Evolutionary conservation across 2,329 filamentous ascomycete species (phyloP).

Genomic region (Calonectria hongkongensis): DNA sequence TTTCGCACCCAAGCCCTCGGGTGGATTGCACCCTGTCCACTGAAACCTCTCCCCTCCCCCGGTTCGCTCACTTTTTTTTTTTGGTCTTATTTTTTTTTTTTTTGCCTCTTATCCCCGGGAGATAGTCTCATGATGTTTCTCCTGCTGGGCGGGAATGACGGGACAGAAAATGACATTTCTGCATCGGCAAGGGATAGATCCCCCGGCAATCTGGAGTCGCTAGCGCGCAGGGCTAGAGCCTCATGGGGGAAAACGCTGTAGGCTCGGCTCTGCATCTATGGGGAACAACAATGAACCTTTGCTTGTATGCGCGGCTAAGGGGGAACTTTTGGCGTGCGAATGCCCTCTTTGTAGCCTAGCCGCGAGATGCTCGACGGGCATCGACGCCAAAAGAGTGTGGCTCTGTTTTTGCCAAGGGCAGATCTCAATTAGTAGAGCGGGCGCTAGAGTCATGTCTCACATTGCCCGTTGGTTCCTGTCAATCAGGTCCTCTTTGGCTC

Average conservation of each 20-base stretch:
- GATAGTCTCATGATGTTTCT: constrained; percentile 12
- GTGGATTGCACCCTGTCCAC: constrained; percentile 1
- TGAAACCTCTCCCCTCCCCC: not conserved
- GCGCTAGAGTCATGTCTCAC: constrained; percentile 39
- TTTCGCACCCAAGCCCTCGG: constrained; percentile 4
- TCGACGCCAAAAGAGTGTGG: constrained; percentile 35
- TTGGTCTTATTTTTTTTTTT: not conserved
- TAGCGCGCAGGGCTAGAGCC: constrained; percentile 6
- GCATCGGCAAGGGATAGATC: constrained; percentile 15
- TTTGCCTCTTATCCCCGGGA: not conserved
- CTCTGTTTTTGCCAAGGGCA: constrained; percentile 42
- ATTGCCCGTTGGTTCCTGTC: constrained; percentile 43
- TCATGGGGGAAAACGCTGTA: not conserved
- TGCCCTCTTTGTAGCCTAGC: constrained; percentile 14
- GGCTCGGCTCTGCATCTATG: constrained; percentile 20
- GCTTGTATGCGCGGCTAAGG: not conserved
- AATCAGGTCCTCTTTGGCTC: constrained; percentile 24
- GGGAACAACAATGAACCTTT: constrained; percentile 19
- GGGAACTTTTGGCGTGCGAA: constrained; percentile 11
- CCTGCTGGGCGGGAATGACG: constrained; percentile 10
- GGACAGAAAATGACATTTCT: constrained; percentile 23
- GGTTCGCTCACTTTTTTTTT: not conserved
- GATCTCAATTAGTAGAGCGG: constrained; percentile 51
- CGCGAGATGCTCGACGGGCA: constrained; percentile 2
- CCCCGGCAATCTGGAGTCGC: constrained; percentile 3